Percentiles rank a stretch among this genome's conserved stretches.
Conservation (phyloP, 257 asterid genomes). For the Jaltomata sinuosa region DNA sequence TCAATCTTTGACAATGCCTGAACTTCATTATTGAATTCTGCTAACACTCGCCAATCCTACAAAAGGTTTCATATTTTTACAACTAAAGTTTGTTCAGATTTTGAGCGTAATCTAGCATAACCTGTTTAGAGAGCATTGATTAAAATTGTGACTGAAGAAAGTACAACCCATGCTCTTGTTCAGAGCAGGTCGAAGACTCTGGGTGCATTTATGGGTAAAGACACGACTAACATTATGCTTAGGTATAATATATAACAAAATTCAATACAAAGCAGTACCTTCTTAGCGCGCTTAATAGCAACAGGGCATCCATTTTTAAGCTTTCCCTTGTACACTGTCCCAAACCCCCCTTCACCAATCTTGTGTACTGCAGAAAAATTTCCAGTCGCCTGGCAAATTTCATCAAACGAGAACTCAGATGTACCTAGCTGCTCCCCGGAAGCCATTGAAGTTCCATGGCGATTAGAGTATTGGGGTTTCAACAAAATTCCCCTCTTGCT, state of each 20-base stretch:
- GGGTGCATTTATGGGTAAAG: too few species aligned
- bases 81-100: constrained; percentile 7
- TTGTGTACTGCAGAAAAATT: background rate
- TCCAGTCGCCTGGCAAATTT: background rate
- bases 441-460: background rate
- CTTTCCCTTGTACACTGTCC: background rate
- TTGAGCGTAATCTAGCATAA: background rate
- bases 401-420: background rate
- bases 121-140: background rate
- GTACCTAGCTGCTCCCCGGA: background rate
- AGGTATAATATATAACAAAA: background rate
- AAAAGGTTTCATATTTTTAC: constrained; percentile 13
- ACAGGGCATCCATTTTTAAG: constrained; percentile 35
- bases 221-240: too few species aligned
- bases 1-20: constrained; percentile 49
- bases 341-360: background rate
- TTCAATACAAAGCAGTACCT: constrained; percentile 11
- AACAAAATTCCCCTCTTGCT: background rate
- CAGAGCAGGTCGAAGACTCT: background rate
- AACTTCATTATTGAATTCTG: constrained; percentile 56
- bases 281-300: constrained; percentile 61
- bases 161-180: background rate
- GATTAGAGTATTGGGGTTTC: background rate
- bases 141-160: background rate
- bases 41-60: constrained; percentile 22